Base-by-base conservation (phyloP, 176 grass and related monocot genomes). In the Aegilops bicornis region DNA sequence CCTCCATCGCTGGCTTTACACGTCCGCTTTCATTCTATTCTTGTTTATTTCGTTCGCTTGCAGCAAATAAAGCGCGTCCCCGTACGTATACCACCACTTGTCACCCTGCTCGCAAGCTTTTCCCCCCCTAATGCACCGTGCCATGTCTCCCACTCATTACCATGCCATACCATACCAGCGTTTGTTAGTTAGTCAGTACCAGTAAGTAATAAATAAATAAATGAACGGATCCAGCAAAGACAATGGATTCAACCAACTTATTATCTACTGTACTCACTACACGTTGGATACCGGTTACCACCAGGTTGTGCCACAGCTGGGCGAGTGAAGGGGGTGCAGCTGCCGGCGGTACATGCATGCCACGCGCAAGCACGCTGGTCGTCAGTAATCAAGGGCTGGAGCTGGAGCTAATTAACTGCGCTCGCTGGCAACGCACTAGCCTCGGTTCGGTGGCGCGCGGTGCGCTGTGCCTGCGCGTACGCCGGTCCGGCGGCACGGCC, bases 381-480 rank as follows among this genome's bases (percentile, higher is more conserved):
- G n/a, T 4, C 59, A 33, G 47, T 77, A 77, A 77, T 56, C 74
- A 77, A 56, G 47, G 72, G 3, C 2, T 25, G 35, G 50, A 50
- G 50, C 50, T 54, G 50, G 50, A 19, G 22, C 43, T 77, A 33
- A 77, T 77, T 77, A 77, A 77, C 47, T 77, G 74, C 74, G 54
- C 17, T 1, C n/a, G 73, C 45, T 77, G 74, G 8, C 74, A 77
- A 4, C 74, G 74, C 74, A 77, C 47, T 77, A 77, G 74, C 47
- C 0, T 4, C 73, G 73, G 73, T 74, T 40, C 71, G 35, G 15
- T 8, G 30, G 1, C 3, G 3, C 36, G 36, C 36, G 16, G 32
- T 13, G 64, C 14, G 29, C 25, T 17, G 64, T 24, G 17, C 13
- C 62, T 27, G 15, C 7, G 32, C 67, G 20, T 71, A 71, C 69